phyloP scores from a whole-genome alignment of 306 rosid genomes.

The Vicia villosa region DNA sequence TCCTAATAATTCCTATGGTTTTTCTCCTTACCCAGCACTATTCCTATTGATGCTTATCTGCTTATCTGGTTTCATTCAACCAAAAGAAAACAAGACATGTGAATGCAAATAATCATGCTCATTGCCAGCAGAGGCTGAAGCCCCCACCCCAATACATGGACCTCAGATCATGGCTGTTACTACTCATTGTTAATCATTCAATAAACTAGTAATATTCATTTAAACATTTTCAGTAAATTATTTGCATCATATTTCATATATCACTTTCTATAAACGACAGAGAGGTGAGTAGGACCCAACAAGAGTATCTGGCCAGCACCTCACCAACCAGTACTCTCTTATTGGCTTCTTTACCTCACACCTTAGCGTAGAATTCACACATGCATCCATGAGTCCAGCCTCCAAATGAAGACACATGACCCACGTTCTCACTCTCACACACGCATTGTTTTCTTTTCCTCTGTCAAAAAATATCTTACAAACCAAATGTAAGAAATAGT shows the following conservation, averaged over 20 bases:
- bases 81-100: slow-evolving; percentile 43
- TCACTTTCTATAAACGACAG: no score
- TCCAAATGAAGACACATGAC: slow-evolving; percentile 13
- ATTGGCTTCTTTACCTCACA: neutral
- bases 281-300: slow-evolving; percentile 20
- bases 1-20: neutral
- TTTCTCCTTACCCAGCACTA: slow-evolving; percentile 1
- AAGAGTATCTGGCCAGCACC: slow-evolving; percentile 15
- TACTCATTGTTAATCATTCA: neutral
- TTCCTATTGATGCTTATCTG: slow-evolving; percentile 25
- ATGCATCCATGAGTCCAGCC: slow-evolving; percentile 27
- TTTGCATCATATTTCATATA: neutral
- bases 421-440: neutral
- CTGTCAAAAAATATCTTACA: neutral
- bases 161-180: neutral
- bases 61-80: slow-evolving; percentile 23
- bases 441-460: neutral
- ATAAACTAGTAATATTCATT: neutral
- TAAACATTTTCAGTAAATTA: neutral
- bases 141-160: slow-evolving; percentile 33
- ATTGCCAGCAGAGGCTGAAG: slow-evolving; percentile 34
- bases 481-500: no score
- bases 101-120: slow-evolving; percentile 50
- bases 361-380: slow-evolving; percentile 62
- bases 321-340: slow-evolving; percentile 33